Percentiles rank a stretch among this genome's conserved stretches.
Evolutionary conservation across 257 asterid species (phyloP).

Genomic region (Rhazya stricta): DNA sequence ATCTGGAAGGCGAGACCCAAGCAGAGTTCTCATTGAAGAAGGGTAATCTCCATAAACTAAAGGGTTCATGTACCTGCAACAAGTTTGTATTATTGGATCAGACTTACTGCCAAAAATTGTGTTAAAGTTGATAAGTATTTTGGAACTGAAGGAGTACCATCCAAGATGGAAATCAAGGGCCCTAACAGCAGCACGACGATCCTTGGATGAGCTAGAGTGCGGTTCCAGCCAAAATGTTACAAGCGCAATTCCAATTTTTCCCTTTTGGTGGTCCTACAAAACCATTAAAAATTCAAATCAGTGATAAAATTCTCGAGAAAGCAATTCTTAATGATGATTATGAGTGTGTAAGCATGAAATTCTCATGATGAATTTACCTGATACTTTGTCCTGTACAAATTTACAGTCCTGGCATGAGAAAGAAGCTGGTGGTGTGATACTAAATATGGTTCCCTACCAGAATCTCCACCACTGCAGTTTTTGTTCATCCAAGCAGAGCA

Average conservation of each 20-base stretch:
- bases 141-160: no score
- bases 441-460: conserved; percentile 54
- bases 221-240: conserved; percentile 41
- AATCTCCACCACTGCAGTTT: conserved; percentile 37
- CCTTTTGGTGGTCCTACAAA: conserved; percentile 25
- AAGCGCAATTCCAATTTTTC: conserved; percentile 47
- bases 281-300: neutral
- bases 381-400: conserved; percentile 36
- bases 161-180: conserved; percentile 56
- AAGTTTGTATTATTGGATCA: neutral
- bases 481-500: conserved; percentile 36
- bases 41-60: conserved; percentile 19
- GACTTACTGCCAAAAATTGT: neutral
- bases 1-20: conserved; percentile 23
- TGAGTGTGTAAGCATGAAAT: no score
- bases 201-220: conserved; percentile 18
- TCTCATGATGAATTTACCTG: conserved; percentile 21
- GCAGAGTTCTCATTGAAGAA: conserved; percentile 8
- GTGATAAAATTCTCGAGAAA: neutral
- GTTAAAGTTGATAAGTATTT: no score
- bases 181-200: conserved; percentile 38
- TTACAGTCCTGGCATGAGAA: conserved; percentile 37
- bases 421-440: conserved; percentile 44
- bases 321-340: neutral
- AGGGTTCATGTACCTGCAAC: conserved; percentile 21